These are phyloP conservation scores for Syzygium oleosum DNA, from an alignment of 345 rosid genomes.

Conservation along the genomic window DNA sequence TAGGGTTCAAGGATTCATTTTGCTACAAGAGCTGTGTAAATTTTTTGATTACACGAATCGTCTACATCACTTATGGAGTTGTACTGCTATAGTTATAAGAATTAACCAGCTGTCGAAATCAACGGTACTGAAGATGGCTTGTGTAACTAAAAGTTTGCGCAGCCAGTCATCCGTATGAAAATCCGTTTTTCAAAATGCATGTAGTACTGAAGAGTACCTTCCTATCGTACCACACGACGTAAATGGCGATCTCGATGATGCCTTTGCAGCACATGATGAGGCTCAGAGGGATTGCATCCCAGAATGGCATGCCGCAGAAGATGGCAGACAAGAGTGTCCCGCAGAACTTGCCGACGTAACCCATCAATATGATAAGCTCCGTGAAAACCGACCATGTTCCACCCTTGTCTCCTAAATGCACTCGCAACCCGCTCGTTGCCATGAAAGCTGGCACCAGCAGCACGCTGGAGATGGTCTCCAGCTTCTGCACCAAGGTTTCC, in stretches of 20 bases:
- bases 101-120: not conserved
- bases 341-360: conserved; percentile 9
- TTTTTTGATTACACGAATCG: not conserved
- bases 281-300: conserved; percentile 23
- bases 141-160: not conserved
- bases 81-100: not conserved
- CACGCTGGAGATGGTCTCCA: conserved; percentile 13
- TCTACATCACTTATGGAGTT: not conserved
- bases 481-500: conserved; percentile 23
- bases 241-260: conserved; percentile 13
- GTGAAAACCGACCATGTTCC: not conserved
- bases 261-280: conserved; percentile 29
- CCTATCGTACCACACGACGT: not conserved
- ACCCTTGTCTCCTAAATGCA: not conserved
- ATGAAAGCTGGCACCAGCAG: conserved; percentile 20
- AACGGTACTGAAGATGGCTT: not conserved
- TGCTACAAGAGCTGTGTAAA: not conserved
- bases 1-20: not conserved
- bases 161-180: not conserved
- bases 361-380: conserved; percentile 1
- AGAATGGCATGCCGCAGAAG: conserved; percentile 11
- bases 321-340: conserved; percentile 17
- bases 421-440: conserved; percentile 15
- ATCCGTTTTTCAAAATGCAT: not conserved
- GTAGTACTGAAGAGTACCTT: conserved; percentile 7